phyloP scores from a whole-genome alignment of 2,329 filamentous ascomycete species.

The Trichophyton mentagrophytes region DNA sequence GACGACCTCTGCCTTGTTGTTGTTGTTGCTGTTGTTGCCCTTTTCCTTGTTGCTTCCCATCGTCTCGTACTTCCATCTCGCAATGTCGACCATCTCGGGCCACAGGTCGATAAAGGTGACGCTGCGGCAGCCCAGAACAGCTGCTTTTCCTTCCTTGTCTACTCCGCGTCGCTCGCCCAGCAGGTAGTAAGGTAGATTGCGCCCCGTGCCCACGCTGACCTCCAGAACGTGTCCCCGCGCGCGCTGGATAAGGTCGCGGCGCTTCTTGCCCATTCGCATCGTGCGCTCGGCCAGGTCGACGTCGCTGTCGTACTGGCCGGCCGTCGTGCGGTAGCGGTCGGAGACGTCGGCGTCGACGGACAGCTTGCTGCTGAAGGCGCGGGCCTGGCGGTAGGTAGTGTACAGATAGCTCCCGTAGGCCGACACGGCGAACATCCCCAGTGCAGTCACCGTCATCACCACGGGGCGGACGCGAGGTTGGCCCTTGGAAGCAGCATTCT shows the following conservation, averaged over 20 bases:
- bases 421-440: slow-evolving; percentile 30
- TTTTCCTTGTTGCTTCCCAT: slow-evolving; percentile 13
- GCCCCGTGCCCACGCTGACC: slow-evolving; percentile 39
- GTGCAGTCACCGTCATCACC: slow-evolving; percentile 26
- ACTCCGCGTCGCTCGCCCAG: slow-evolving; percentile 25
- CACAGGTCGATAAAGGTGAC: slow-evolving; percentile 39
- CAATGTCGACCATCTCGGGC: slow-evolving; percentile 36
- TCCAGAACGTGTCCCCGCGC: slow-evolving; percentile 38
- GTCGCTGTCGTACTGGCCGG: slow-evolving; percentile 33
- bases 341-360: slow-evolving; percentile 32
- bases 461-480: slow-evolving; percentile 4
- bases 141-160: slow-evolving; percentile 21
- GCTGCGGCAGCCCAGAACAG: slow-evolving; percentile 26
- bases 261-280: slow-evolving; percentile 30
- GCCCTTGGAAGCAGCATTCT: slow-evolving; percentile 7
- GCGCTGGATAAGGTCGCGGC: slow-evolving; percentile 30
- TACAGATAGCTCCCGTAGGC: slow-evolving; percentile 35
- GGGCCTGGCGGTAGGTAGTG: slow-evolving; percentile 28
- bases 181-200: slow-evolving; percentile 36
- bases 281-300: slow-evolving; percentile 33
- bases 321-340: slow-evolving; percentile 34
- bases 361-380: slow-evolving; percentile 18
- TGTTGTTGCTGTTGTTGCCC: background rate
- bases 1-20: slow-evolving; percentile 16
- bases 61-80: slow-evolving; percentile 31